Evolutionary conservation across 2,329 filamentous ascomycete genomes (phyloP).

Genomic region (Simplicillium sp.): DNA sequence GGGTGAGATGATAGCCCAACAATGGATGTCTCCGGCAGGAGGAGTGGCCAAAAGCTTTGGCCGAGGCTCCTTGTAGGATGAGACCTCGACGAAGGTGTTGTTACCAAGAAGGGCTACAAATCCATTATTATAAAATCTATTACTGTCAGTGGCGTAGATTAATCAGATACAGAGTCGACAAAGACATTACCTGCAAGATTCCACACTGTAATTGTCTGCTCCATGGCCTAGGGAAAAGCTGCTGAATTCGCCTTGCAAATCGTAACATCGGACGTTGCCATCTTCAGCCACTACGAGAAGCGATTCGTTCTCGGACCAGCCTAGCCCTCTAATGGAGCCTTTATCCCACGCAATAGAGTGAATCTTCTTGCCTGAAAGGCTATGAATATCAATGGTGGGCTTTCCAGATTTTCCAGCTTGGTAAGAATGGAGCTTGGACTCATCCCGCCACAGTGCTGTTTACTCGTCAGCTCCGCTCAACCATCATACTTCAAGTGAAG

Average conservation of each 20-base stretch:
- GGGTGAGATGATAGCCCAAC: conserved; percentile 85
- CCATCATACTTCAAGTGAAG: not conserved
- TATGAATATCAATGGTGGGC: conserved; percentile 89
- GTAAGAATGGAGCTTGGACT: conserved; percentile 72
- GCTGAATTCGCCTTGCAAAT: conserved; percentile 88
- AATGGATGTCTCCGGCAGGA: conserved; percentile 70
- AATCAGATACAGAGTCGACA: conserved; percentile 3
- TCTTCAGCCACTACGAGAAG: conserved; percentile 82
- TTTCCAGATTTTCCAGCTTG: conserved; percentile 63
- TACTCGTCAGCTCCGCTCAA: not conserved
- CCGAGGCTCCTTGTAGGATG: conserved; percentile 81
- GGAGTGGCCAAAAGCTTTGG: conserved; percentile 71
- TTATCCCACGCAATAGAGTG: conserved; percentile 86
- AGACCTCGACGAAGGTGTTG: conserved; percentile 79
- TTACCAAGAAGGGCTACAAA: conserved; percentile 87
- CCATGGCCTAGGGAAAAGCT: conserved; percentile 89
- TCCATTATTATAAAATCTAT: conserved; percentile 74
- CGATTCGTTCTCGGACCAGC: conserved; percentile 94
- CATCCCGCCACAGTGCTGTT: conserved; percentile 79
- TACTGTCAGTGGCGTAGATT: conserved; percentile 7
- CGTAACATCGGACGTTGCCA: conserved; percentile 83
- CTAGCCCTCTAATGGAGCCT: conserved; percentile 75
- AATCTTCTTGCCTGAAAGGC: conserved; percentile 81
- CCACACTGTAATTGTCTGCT: conserved; percentile 78
- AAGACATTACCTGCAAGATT: conserved; percentile 55